Conservation (phyloP, 163 green algal species). For the Chloromonas sp. region DNA sequence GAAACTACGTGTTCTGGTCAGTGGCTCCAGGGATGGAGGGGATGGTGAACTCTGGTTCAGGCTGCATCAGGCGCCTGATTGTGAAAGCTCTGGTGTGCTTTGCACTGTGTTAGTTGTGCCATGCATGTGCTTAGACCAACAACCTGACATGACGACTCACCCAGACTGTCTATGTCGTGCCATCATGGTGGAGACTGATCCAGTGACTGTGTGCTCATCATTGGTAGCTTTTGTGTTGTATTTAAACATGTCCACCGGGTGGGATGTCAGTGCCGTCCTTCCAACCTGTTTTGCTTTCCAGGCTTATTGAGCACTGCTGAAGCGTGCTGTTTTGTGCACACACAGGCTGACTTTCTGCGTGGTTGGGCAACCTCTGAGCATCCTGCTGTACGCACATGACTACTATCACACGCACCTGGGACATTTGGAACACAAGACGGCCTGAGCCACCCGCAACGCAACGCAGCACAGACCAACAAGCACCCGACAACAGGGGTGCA, state of each 20-base stretch:
- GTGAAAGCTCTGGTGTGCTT: too few species aligned
- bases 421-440: too few species aligned
- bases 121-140: background rate
- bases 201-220: background rate
- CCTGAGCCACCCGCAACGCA: too few species aligned
- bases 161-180: background rate
- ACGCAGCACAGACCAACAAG: too few species aligned
- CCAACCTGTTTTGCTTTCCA: background rate
- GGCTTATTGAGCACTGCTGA: background rate
- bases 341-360: constrained; percentile 78
- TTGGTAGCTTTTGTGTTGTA: background rate
- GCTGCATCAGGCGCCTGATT: too few species aligned
- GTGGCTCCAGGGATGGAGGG: too few species aligned
- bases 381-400: constrained; percentile 85
- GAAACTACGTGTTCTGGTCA: constrained; percentile 75
- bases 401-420: constrained; percentile 22
- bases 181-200: background rate
- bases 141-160: background rate
- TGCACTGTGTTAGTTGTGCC: background rate
- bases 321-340: background rate
- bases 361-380: constrained; percentile 78
- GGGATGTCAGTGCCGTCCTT: background rate
- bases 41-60: too few species aligned
- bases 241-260: background rate
- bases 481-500: too few species aligned